Percentiles rank a stretch among this genome's conserved stretches.
phyloP scores from a whole-genome alignment of 306 rosid genomes.

The Carpinus fangiana region DNA sequence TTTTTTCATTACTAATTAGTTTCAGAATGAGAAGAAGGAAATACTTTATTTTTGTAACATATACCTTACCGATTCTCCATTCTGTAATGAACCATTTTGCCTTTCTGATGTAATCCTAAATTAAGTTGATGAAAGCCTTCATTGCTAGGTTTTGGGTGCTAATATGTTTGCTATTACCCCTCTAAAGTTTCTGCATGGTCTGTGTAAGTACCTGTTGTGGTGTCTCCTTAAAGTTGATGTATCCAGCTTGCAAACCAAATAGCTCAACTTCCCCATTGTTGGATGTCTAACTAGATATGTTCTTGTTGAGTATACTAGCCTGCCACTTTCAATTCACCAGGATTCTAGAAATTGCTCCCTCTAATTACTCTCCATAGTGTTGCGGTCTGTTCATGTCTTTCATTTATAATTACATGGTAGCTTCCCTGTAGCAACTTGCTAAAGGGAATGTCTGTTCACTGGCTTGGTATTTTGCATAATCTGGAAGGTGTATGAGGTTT shows the following conservation, averaged over 20 bases:
- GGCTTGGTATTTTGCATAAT: not conserved
- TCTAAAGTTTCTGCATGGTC: too few species aligned
- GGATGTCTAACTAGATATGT: not conserved
- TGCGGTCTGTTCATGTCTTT: not conserved
- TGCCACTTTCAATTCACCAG: not conserved
- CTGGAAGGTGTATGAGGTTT: not conserved
- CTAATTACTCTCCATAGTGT: not conserved
- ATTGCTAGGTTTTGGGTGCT: too few species aligned
- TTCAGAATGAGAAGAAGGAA: not conserved
- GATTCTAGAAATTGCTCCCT: not conserved
- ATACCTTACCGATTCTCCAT: not conserved
- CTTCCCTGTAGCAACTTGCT: not conserved
- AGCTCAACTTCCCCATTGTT: not conserved
- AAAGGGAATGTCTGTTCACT: not conserved
- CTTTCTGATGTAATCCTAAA: too few species aligned
- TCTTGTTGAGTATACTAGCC: not conserved
- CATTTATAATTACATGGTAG: not conserved
- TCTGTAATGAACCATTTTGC: too few species aligned
- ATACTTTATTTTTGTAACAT: not conserved
- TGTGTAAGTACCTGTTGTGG: not conserved
- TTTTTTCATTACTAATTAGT: not conserved
- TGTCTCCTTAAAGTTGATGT: not conserved
- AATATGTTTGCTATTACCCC: too few species aligned
- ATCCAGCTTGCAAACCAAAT: not conserved
- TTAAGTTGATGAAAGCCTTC: too few species aligned